Conservation (phyloP, 75 land plant species). For the Larix kaempferi region DNA sequence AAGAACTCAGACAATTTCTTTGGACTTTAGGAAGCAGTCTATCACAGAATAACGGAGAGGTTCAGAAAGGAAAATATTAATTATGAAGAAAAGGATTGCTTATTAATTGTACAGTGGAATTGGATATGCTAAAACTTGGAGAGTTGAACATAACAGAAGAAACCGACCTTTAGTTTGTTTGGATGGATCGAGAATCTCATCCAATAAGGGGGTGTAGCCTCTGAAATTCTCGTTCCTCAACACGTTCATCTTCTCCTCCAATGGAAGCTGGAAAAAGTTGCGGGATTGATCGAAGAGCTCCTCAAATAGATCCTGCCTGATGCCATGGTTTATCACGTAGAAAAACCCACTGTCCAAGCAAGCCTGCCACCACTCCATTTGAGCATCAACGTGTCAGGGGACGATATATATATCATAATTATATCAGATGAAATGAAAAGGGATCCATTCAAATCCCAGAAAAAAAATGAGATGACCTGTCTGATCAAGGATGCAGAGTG, state of each 20-base stretch:
- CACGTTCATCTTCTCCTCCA: constrained; percentile 71
- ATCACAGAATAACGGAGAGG: no score
- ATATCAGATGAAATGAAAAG: no score
- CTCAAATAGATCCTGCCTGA: constrained; percentile 75
- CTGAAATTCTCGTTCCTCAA: constrained; percentile 43
- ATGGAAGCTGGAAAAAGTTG: constrained; percentile 58
- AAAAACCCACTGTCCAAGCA: constrained; percentile 87
- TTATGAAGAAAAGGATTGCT: no score
- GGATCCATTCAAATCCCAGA: no score
- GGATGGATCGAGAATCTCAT: constrained; percentile 77
- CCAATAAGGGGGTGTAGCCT: constrained; percentile 72
- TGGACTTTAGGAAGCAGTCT: no score
- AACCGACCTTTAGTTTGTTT: constrained; percentile 64
- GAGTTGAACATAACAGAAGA: no score
- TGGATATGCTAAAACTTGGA: no score
- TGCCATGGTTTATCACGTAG: constrained; percentile 89
- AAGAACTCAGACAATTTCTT: no score
- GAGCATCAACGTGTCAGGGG: no score
- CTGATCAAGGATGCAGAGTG: constrained; percentile 45
- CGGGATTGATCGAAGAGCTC: constrained; percentile 72
- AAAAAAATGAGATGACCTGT: constrained; percentile 25
- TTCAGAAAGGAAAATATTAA: no score
- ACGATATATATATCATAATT: no score
- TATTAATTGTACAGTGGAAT: no score
- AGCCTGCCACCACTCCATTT: constrained; percentile 40